Evolutionary conservation across 2,329 filamentous ascomycete genomes (phyloP), one percentile per base, ranked within the genome.

Genomic region (Nigrospora sphaerica): DNA sequence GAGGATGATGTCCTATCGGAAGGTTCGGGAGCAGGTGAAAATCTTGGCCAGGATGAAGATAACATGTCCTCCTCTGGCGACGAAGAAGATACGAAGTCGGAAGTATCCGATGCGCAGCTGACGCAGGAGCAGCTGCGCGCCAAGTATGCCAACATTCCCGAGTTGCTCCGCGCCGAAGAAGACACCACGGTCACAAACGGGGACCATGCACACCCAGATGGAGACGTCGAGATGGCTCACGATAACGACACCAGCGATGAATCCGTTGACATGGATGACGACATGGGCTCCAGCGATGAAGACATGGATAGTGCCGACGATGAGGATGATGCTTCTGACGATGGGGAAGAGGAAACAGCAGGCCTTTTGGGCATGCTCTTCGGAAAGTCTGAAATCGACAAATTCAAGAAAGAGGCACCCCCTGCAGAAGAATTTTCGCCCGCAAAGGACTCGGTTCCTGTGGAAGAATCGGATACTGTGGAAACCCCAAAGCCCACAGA

Each of bases 261-360:
- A 58, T 84, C 81, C 2, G 68, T 84, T 18, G 80, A 83, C 54
- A 85, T 85, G 81, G 81, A 85, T 52, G 80, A 84, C 49, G 80
- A 84, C 47, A 65, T 82, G 53, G 79, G 77, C 3, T 80, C 79
- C 3, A 78, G 74, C 28, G 78, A 83, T 28, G 61, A 58, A 6
- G 56, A 59, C 39, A 69, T 71, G 58, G 69, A 73, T 16, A 72
- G 68, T 39, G 69, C 66, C 6, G 70, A 70, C 4, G 63, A 65
- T 28, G 62, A 63, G 9, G 61, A 64, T 2, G 65, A 62, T 2
- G 66, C 65, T 5, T 73, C 71, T 36, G 65, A 70, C 10, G 68
- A 55, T 17, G 58, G 60, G 1, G 62, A 69, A 3, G 69, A 67
- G 3, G 69, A 66, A n/a, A 66, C 70, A 19, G 64, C 67, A 1